Conservation (phyloP, 345 rosid genomes). For the Hypericum perforatum region DNA sequence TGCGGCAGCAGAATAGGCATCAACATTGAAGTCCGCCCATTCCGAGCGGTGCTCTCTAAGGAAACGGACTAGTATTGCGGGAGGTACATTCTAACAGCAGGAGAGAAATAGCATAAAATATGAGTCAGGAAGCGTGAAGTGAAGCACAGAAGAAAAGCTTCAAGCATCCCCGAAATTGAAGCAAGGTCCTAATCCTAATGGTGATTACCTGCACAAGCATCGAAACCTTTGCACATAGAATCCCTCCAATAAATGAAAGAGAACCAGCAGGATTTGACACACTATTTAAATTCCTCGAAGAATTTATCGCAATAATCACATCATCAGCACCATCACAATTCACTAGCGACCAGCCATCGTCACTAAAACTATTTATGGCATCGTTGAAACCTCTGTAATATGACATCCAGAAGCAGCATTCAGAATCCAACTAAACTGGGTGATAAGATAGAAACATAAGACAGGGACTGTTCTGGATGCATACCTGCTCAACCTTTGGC, state of each 20-base stretch:
- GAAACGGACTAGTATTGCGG: constrained; percentile 89
- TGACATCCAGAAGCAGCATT: constrained; percentile 1
- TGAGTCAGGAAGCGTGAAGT: not conserved
- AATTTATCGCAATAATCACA: constrained; percentile 72
- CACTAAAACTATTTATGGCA: constrained; percentile 86
- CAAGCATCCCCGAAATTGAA: not conserved
- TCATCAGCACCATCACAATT: constrained; percentile 86
- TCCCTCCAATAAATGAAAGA: constrained; percentile 69
- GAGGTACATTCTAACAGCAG: constrained; percentile 70
- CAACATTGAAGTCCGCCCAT: constrained; percentile 98
- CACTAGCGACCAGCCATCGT: constrained; percentile 89
- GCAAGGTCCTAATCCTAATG: not conserved
- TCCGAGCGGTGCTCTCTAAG: constrained; percentile 95
- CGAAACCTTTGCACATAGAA: constrained; percentile 99
- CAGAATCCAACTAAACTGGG: not conserved
- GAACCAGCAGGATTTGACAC: constrained; percentile 41
- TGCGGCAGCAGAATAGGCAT: constrained; percentile 88
- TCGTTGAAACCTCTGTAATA: constrained; percentile 77
- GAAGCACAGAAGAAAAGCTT: not conserved
- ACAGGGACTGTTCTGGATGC: too few species aligned
- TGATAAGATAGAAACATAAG: not conserved
- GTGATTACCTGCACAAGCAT: constrained; percentile 84
- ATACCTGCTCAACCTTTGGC: constrained; percentile 94
- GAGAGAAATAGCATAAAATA: constrained; percentile 5
- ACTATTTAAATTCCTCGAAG: constrained; percentile 50